Evolutionary conservation across 257 asterid species (phyloP), one percentile per base, ranked within the genome.

Genomic region (Rubia yunnanensis): DNA sequence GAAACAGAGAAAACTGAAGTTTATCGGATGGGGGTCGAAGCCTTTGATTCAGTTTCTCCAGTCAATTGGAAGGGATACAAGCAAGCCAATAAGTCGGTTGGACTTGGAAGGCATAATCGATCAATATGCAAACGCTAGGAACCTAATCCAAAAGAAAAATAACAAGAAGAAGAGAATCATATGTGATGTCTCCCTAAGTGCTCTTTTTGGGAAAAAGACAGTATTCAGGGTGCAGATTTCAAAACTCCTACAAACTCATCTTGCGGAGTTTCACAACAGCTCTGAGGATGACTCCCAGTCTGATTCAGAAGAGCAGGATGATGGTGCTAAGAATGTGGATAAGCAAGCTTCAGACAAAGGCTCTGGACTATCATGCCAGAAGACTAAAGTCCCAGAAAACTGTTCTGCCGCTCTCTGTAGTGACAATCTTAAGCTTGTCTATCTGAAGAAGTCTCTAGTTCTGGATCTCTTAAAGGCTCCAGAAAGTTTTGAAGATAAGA

Each of bases 191-290:
- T 77, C 73, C 65, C 97, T 94, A 38, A 22, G 24, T 65, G 75
- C 86, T 62, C 86, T 94, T 64, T 90, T 94, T 63, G 89, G 89
- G 57, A 94, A 81, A 86, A 81, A 77, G 69, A 34, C 79, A 0
- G 39, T 94, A 15, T 31, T 85, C 49, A 83, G 88, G 39, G 70
- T 72, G 23, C 90, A 86, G 72, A 69, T 94, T 13, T 62, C 50
- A 67, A 84, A 87, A n/a, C 65, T 85, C 84, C 83, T 94, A 70
- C 96, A 84, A 79, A 82, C 76, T 60, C 99, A 90, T 85, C 86
- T 94, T 66, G 80, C 83, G 41, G 99, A 88, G 77, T 88, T 88
- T 65, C 84, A 76, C 20, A 78, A 75, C 54, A 81, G 78, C 13
- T 86, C 95, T 20, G 94, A 88, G 58, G 94, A 88, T 68, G 96